phyloP scores from a whole-genome alignment of 805 yeast genomes.

The Ascoidea asiatica region DNA sequence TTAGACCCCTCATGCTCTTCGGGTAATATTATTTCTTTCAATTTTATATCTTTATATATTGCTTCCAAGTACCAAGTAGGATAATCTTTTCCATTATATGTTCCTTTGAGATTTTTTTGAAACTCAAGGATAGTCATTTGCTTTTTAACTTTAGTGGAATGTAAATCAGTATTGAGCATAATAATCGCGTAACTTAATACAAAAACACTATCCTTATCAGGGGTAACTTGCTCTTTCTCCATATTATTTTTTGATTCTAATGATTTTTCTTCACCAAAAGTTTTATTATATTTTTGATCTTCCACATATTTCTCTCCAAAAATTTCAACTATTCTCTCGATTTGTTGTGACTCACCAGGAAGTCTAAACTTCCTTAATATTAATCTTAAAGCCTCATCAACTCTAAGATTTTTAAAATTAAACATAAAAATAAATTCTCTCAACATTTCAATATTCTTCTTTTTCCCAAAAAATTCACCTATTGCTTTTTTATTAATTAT shows the following conservation, averaged over 20 bases:
- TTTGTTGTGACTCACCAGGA: slow-evolving; percentile 97
- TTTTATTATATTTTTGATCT: slow-evolving; percentile 31
- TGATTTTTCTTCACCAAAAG: slow-evolving; percentile 4
- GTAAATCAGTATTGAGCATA: slow-evolving; percentile 87
- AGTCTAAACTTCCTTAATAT: slow-evolving; percentile 73
- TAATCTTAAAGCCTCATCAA: slow-evolving; percentile 85
- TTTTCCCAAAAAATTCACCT: slow-evolving; percentile 79
- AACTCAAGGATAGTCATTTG: slow-evolving; percentile 86
- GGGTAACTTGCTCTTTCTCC: slow-evolving; percentile 34
- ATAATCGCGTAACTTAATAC: slow-evolving; percentile 84
- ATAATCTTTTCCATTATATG: slow-evolving; percentile 59
- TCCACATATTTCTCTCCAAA: slow-evolving; percentile 73
- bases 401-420: slow-evolving; percentile 66
- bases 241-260: slow-evolving; percentile 4
- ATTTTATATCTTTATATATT: slow-evolving; percentile 68
- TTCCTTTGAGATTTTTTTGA: slow-evolving; percentile 66
- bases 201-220: slow-evolving; percentile 79
- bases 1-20: slow-evolving; percentile 93
- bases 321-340: slow-evolving; percentile 79
- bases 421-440: slow-evolving; percentile 52
- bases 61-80: slow-evolving; percentile 75
- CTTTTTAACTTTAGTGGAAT: slow-evolving; percentile 82
- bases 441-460: slow-evolving; percentile 46
- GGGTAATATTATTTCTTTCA: slow-evolving; percentile 90
- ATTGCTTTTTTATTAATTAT: slow-evolving; percentile 76